Conservation (phyloP, 306 rosid genomes). For the Quercus cerris region DNA sequence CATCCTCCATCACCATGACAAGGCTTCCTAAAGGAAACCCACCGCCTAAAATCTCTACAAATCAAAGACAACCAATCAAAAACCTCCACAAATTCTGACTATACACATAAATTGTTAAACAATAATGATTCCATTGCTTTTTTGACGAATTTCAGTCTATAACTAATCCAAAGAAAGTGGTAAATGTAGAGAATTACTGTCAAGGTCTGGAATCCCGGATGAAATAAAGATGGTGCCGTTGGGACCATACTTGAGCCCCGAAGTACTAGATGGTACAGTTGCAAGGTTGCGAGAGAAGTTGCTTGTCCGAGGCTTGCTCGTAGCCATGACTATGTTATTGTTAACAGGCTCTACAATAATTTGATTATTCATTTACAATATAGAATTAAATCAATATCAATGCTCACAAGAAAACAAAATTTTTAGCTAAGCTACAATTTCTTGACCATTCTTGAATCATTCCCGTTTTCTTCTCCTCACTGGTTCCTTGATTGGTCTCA, state of each 20-base stretch:
- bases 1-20: too few species aligned
- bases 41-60: too few species aligned
- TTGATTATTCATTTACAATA: slow-evolving; percentile 4
- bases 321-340: slow-evolving; percentile 47
- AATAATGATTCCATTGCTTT: not conserved
- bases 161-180: slow-evolving; percentile 1
- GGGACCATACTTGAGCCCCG: slow-evolving; percentile 74
- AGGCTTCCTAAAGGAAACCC: too few species aligned
- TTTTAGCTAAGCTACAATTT: not conserved
- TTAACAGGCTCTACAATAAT: slow-evolving; percentile 22
- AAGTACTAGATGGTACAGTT: slow-evolving; percentile 38
- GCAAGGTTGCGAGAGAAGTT: slow-evolving; percentile 76
- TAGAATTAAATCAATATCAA: not conserved
- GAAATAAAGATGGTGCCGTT: slow-evolving; percentile 69
- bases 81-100: slow-evolving; percentile 2
- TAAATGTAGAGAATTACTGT: slow-evolving; percentile 48
- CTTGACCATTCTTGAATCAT: not conserved
- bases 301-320: slow-evolving; percentile 49
- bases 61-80: not conserved
- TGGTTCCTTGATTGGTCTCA: too few species aligned
- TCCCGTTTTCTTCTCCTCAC: too few species aligned
- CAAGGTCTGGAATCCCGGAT: slow-evolving; percentile 80
- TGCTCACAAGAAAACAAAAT: not conserved
- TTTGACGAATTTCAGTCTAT: not conserved
- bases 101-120: not conserved